Base-by-base conservation (phyloP, 1,284 basidiomycete genomes). In the Porogramme epimiltina region DNA sequence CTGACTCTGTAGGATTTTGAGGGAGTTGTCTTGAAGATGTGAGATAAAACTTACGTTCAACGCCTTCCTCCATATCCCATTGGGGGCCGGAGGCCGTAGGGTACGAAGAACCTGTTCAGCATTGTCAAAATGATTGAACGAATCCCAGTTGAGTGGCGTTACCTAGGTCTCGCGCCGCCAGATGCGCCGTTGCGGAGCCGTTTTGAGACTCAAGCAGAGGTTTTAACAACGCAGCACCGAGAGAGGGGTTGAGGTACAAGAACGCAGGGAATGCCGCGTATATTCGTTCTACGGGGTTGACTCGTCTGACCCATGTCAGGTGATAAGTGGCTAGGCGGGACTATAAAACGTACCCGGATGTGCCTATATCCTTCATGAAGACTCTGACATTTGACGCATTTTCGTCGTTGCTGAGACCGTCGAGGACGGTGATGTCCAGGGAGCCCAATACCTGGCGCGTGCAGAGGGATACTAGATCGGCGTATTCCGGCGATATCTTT, bases 281-380 rank as follows among this genome's bases (percentile, higher is more conserved):
- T 51, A 88, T 85, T 23, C 88, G 85, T 60, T 89, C 85, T n/a
- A 88, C 82, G 0, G 85, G 87, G 59, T 87, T 85, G 42, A 84
- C 75, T 51, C 31, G 52, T 20, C 11, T 16, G 43, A 20, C 19
- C 1, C 11, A 28, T n/a, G 6, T 31, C 1, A 33, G 16, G 9
- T n/a, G 2, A 39, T 25, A 38, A 24, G 23, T 16, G 18, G 16
- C n/a, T 3, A 25, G 38, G 13, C 13, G 19, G 23, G 0, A 13
- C 49, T 26, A 8, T 18, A 45, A 44, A 31, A 19, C 50, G 41
- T 54, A 22, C 51, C 34, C 13, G n/a, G 13, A 16, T 16, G 34
- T 37, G 34, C 58, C 62, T 16, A 64, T 42, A 80, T 83, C 81
- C 70, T 87, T 87, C 73, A 86, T 73, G 67, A 87, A 87, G 34